Evolutionary conservation across 306 rosid species (phyloP), one percentile per base, ranked within the genome.

Genomic region (Cucurbita maxima): DNA sequence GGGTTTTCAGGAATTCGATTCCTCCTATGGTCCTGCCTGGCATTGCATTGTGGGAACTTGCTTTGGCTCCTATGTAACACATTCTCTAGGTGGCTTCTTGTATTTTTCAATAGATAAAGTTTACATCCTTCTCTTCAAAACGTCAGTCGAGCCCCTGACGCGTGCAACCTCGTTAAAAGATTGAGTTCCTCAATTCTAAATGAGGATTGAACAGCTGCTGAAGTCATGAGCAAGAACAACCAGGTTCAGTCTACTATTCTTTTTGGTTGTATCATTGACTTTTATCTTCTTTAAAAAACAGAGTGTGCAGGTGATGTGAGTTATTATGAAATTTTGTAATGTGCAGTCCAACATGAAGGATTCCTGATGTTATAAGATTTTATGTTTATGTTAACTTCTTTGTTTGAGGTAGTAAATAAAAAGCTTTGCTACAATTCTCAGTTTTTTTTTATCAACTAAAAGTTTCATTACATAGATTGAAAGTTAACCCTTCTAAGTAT

Each of bases 11-110:
- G 98, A 90, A 71, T 94, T 90, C 77, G 98, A 94, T 77, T 81
- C 92, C 41, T 72, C 86, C 2, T 90, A 87, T 73, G 98, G 98
- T 54, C 97, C 95, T 19, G 98, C 98, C 57, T 94, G 98, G 97
- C 98, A 94, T 77, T 94, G 98, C 89, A 90, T 94, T 58, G 98
- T 94, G 41, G 98, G 98, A 16, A 89, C 92, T 53, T 90, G 98
- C 87, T 94, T 94, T 80, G 98, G 98, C 15, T 94, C 98, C 12
- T 94, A 89, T 75, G 97, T 94, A 14, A 94, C 98, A 30, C 97
- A 90, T 81, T 90, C 97, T 50, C 58, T 80, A 2, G 98, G 98
- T 8, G 97, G 96, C 43, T 90, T 94, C 86, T 77, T 90, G 85
- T 94, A 89, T 82, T 94, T 94, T 76, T 94, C 97, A 13, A 89